Conservation (phyloP, 2,329 filamentous ascomycete species). For the Cladobotryum protrusum region DNA sequence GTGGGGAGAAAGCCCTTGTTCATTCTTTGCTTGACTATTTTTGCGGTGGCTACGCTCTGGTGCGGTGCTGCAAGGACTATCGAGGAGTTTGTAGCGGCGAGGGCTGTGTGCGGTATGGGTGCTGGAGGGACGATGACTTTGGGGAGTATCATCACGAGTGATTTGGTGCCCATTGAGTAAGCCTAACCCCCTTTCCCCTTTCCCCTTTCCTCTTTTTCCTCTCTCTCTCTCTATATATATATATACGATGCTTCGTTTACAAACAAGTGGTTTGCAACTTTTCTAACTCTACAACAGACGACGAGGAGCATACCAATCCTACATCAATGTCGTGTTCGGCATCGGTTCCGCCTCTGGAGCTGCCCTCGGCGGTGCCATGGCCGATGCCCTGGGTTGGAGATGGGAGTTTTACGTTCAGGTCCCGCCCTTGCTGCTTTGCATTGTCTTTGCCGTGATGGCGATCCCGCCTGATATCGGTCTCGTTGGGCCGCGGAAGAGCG, state of each 20-base stretch:
- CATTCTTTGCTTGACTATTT: slow-evolving; percentile 55
- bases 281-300: slow-evolving; percentile 16
- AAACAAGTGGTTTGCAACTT: too few relatives aligned
- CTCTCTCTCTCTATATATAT: background rate
- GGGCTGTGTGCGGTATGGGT: slow-evolving; percentile 66
- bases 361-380: slow-evolving; percentile 63
- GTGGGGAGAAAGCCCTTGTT: slow-evolving; percentile 64
- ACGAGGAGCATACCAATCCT: slow-evolving; percentile 66
- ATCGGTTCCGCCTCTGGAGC: slow-evolving; percentile 55
- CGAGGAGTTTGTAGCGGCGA: slow-evolving; percentile 61
- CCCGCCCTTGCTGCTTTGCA: slow-evolving; percentile 41
- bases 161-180: slow-evolving; percentile 67
- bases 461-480: slow-evolving; percentile 50
- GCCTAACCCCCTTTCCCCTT: slow-evolving; percentile 16
- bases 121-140: slow-evolving; percentile 66
- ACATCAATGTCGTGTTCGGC: slow-evolving; percentile 61
- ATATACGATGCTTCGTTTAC: too few relatives aligned
- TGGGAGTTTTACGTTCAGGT: slow-evolving; percentile 64
- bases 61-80: slow-evolving; percentile 64
- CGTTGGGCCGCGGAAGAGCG: slow-evolving; percentile 35
- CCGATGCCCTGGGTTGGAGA: slow-evolving; percentile 65
- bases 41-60: slow-evolving; percentile 59
- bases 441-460: slow-evolving; percentile 38
- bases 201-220: background rate
- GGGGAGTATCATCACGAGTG: slow-evolving; percentile 64